Base-by-base conservation (phyloP, 352 stramenopile genomes). In the Globisporangium nodosum region DNA sequence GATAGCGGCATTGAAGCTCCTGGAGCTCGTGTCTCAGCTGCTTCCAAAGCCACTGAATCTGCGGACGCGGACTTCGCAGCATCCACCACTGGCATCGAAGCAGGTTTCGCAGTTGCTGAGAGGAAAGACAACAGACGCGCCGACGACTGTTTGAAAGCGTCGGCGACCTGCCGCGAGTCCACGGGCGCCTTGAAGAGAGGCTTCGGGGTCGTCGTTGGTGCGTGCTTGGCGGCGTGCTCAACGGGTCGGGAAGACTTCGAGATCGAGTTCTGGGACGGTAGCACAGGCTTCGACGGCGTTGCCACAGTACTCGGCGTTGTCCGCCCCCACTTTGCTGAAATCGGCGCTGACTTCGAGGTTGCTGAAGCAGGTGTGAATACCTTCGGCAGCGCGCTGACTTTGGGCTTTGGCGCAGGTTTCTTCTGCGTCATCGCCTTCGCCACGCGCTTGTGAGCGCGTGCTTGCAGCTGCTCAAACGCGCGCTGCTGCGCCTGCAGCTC, bases 401-500 rank as follows among this genome's bases (percentile, higher is more conserved):
- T 46, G 5, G 49, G 8, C 49, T 54, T 55, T 39, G 42, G 3
- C 15, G 49, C 54, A 13, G 18, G 5, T 46, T 60, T 54, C 20
- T 45, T 56, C 30, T 33, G 24, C 1, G 31, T 13, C 20, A 3
- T 57, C 21, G 74, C 56, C 9, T 66, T 64, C 54, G 68, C 52
- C 7, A 50, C 13, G 20, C n/a, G 54, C 50, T 61, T 66, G 50
- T 46, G 16, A 30, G 30, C 43, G 30, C 49, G 30, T 11, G 43
- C 43, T 5, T 69, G 66, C 20, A 79, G 51, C 27, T 52, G 58
- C 54, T 76, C 69, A 20, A 81, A 58, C 50, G 76, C 72, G 15
- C 63, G 64, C 58, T 88, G 76, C 60, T 90, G 81, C 3, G 78
- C 78, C 61, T 88, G 76, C 30, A 88, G 54, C 46, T 90, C 76